Percentiles rank a stretch among this genome's conserved stretches.
Conservation (phyloP, 495 filamentous ascomycete genomes). For the Podospora appendiculata region DNA sequence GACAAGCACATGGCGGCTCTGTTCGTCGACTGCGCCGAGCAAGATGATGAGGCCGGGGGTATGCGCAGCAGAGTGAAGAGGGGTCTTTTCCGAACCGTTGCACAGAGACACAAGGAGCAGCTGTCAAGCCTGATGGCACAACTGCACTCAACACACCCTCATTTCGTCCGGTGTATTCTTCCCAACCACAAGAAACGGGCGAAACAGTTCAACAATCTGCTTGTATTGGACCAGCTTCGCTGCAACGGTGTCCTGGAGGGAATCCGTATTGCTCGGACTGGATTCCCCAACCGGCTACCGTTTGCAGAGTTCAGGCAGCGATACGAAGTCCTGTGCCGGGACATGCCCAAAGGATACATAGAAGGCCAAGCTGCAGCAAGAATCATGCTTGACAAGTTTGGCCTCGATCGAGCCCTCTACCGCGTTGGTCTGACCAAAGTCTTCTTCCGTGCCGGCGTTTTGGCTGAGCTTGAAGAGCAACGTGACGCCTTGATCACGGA, state of each 20-base stretch:
- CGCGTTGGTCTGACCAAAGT: slow-evolving; percentile 95
- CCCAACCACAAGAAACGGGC: slow-evolving; percentile 98
- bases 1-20: slow-evolving; percentile 78
- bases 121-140: slow-evolving; percentile 92
- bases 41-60: slow-evolving; percentile 56
- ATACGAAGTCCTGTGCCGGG: slow-evolving; percentile 90
- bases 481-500: slow-evolving; percentile 85
- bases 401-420: slow-evolving; percentile 76
- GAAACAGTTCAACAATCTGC: slow-evolving; percentile 78
- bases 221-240: slow-evolving; percentile 90
- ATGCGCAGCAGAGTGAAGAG: slow-evolving; percentile 86
- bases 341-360: slow-evolving; percentile 83
- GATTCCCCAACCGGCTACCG: slow-evolving; percentile 90
- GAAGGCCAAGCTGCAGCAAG: slow-evolving; percentile 81
- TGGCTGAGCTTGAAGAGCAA: slow-evolving; percentile 94
- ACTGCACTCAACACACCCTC: slow-evolving; percentile 90
- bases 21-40: slow-evolving; percentile 79
- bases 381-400: slow-evolving; percentile 84
- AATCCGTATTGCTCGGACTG: slow-evolving; percentile 93
- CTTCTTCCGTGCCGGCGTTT: slow-evolving; percentile 93
- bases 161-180: slow-evolving; percentile 97
- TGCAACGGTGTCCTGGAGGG: slow-evolving; percentile 99
- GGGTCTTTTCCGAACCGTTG: slow-evolving; percentile 93
- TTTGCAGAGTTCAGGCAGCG: slow-evolving; percentile 93
- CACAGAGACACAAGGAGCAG: slow-evolving; percentile 96